Base-by-base conservation (phyloP, 2,329 filamentous ascomycete species). In the Cadophora luteo-olivacea region DNA sequence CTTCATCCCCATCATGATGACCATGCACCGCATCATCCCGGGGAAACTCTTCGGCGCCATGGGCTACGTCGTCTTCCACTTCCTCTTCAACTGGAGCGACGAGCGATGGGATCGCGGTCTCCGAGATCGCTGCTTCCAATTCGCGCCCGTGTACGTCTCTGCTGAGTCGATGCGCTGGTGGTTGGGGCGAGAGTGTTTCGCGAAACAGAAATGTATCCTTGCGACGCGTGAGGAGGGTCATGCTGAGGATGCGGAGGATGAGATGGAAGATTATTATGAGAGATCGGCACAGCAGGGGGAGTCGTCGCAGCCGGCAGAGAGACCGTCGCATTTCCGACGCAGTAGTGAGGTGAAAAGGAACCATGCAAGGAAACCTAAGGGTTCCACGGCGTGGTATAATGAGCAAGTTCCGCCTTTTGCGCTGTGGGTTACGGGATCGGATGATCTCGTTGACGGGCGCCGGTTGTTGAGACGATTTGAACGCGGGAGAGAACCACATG, bases 111-210 rank as follows among this genome's bases (percentile, higher is more conserved):
- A 97, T 71, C 87, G 89, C 9, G 92, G 85, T 7, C 81, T 97
- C 16, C 85, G 92, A 68, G 82, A 93, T 77, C 89, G 95, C 52
- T 91, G 97, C 86, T 97, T 98, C 78, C 93, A 96, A 75, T 97
- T 97, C 73, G 89, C 93, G 0, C 95, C 95, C 0, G 93, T 97
- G 0, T 97, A 97, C 75, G 93, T 97, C 62, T 93, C 90, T 74
- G 87, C 93, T 0, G 94, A 97, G 81, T 91, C 89, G 68, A 97
- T 97, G 93, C 86, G 93, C 6, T 98, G 95, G 95, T 97, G 95
- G 95, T 85, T 97, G 0, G 95, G 94, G 0, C 84, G 90, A 4
- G 93, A 96, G 74, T 94, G 94, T 73, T 97, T 97, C 76, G 91
- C 88, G 32, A 89, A 85, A 74, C 93, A 97, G 75, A 93, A 92